Evolutionary conservation across 192 early-diverging fungal species (phyloP).

Genomic region (Helicostylum pulchrum): DNA sequence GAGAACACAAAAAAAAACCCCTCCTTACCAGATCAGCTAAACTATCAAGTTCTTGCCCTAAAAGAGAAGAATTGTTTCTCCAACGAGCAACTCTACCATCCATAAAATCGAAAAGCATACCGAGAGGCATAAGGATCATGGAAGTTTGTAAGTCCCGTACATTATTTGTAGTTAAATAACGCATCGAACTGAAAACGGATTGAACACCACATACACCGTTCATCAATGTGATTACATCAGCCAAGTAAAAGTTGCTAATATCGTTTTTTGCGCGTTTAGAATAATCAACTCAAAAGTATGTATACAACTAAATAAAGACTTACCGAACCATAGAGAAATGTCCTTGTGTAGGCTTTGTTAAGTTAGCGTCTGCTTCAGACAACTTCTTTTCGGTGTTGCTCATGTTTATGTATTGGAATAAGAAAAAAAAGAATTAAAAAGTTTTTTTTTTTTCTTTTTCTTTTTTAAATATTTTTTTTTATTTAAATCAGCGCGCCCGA

Average conservation of each 20-base stretch:
- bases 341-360: not conserved
- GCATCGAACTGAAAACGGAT: conserved; percentile 71
- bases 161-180: conserved; percentile 64
- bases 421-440: not conserved
- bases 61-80: conserved; percentile 64
- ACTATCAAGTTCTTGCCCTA: conserved; percentile 90
- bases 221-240: conserved; percentile 83
- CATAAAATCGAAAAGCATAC: conserved; percentile 69
- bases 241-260: conserved; percentile 68
- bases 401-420: not conserved
- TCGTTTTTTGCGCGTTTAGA: no score
- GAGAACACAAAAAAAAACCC: no score
- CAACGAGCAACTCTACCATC: conserved; percentile 84
- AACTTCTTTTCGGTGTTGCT: conserved; percentile 4
- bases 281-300: no score
- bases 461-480: no score
- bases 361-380: conserved; percentile 7
- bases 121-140: conserved; percentile 66
- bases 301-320: not conserved
- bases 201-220: conserved; percentile 79
- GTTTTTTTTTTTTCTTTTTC: no score
- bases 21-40: conserved; percentile 81
- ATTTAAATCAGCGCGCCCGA: no score
- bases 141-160: conserved; percentile 57
- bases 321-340: conserved; percentile 24